Percentiles rank a stretch among this genome's conserved stretches.
Evolutionary conservation across 768 basidiomycete species (phyloP).

Genomic region (Auriscalpium microsporum): DNA sequence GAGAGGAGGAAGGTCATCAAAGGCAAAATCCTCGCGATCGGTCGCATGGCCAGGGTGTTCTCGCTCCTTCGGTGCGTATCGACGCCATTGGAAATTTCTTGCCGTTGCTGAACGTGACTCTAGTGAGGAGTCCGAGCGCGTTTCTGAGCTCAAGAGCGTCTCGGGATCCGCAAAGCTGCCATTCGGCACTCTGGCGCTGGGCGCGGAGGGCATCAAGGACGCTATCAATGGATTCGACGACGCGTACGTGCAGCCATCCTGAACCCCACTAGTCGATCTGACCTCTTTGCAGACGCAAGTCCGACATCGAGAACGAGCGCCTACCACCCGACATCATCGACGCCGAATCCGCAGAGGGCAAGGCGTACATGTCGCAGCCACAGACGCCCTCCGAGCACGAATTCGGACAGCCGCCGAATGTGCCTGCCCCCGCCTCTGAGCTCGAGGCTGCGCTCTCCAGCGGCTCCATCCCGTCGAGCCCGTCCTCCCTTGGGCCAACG

Average conservation of each 20-base stretch:
- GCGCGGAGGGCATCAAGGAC: constrained; percentile 91
- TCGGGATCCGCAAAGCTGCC: constrained; percentile 72
- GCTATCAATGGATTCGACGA: constrained; percentile 91
- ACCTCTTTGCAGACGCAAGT: constrained; percentile 61
- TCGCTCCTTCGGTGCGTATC: constrained; percentile 77
- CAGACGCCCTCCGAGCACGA: constrained; percentile 44
- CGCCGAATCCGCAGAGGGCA: constrained; percentile 62
- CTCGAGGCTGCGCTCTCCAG: constrained; percentile 23
- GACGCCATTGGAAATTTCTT: background rate
- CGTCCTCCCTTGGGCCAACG: constrained; percentile 16
- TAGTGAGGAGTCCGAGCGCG: constrained; percentile 96
- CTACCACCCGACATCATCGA: constrained; percentile 95
- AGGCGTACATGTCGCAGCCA: constrained; percentile 45
- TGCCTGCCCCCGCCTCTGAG: constrained; percentile 18
- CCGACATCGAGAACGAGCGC: constrained; percentile 97
- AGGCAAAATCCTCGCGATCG: constrained; percentile 97
- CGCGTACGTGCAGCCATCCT: constrained; percentile 57
- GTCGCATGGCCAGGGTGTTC: constrained; percentile 93
- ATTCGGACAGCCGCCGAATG: constrained; percentile 22
- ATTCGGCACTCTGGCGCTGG: constrained; percentile 75
- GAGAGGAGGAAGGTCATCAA: constrained; percentile 91
- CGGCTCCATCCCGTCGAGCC: constrained; percentile 17
- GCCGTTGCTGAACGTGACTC: background rate
- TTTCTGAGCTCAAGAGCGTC: constrained; percentile 92
- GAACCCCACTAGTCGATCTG: background rate